These are phyloP conservation scores for Xylaria palmicola DNA, from an alignment of 495 filamentous ascomycete species.

Conservation along the genomic window DNA sequence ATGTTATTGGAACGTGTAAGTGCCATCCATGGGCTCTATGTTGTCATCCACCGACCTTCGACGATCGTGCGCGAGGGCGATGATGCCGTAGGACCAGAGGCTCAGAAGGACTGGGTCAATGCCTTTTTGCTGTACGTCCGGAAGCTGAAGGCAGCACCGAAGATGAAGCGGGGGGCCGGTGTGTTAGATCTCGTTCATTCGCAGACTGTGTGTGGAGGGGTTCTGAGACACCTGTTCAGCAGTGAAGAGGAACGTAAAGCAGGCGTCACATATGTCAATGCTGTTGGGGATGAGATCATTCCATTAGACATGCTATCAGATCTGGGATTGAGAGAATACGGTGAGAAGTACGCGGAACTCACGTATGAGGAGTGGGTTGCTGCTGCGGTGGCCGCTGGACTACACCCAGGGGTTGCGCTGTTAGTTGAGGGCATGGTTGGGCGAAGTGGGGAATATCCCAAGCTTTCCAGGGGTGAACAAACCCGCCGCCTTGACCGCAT, in stretches of 20 bases:
- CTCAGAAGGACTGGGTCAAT: conserved; percentile 27
- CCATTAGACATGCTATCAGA: conserved; percentile 10
- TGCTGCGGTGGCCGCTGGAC: neutral
- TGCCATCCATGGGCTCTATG: neutral
- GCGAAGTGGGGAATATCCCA: neutral
- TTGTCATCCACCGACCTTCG: conserved; percentile 26
- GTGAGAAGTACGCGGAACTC: neutral
- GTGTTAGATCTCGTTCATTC: conserved; percentile 22
- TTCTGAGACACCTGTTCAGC: neutral
- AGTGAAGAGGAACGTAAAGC: neutral
- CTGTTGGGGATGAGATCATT: conserved; percentile 5
- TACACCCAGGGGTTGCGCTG: conserved; percentile 1
- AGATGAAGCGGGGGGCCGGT: conserved; percentile 7
- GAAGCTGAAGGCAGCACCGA: conserved; percentile 15
- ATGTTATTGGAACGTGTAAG: conserved; percentile 12
- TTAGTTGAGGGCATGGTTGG: conserved; percentile 1
- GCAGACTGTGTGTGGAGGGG: conserved; percentile 4
- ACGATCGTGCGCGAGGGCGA: conserved; percentile 25
- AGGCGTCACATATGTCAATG: conserved; percentile 6
- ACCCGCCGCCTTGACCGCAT: no score
- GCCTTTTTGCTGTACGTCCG: conserved; percentile 16
- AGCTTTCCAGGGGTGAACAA: neutral
- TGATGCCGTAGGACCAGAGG: conserved; percentile 1
- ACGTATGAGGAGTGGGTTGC: neutral
- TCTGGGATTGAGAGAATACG: neutral